These are phyloP conservation scores for Coemansia asiatica DNA, from an alignment of 192 early-diverging fungal genomes.

Conservation along the genomic window DNA sequence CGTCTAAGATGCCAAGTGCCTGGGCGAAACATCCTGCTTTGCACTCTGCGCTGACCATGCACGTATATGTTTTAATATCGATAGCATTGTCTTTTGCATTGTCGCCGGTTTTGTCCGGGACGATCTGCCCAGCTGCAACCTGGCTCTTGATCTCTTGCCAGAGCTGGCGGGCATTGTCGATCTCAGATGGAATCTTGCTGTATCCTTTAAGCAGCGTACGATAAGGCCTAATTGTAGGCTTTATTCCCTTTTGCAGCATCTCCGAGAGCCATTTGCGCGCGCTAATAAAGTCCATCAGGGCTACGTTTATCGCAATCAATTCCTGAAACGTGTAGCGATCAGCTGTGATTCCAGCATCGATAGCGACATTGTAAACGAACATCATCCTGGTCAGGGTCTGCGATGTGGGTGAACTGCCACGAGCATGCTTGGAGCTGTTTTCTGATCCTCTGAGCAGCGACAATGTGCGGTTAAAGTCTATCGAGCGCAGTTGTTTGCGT, in stretches of 20 bases:
- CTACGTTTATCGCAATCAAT: constrained; percentile 40
- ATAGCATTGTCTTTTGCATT: constrained; percentile 12
- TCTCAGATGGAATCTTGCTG: constrained; percentile 26
- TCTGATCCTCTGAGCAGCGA: constrained; percentile 20
- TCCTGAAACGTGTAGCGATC: constrained; percentile 49
- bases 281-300: constrained; percentile 29
- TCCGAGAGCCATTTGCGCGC: constrained; percentile 28
- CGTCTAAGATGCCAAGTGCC: constrained; percentile 26
- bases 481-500: constrained; percentile 18
- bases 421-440: not conserved
- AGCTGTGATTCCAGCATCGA: constrained; percentile 15
- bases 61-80: constrained; percentile 40
- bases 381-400: constrained; percentile 30
- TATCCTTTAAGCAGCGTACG: constrained; percentile 47
- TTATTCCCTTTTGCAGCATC: constrained; percentile 27
- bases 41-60: constrained; percentile 40
- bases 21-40: constrained; percentile 28
- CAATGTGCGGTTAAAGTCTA: constrained; percentile 44
- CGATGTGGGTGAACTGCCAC: constrained; percentile 11
- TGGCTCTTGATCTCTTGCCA: constrained; percentile 37
- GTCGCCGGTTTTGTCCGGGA: constrained; percentile 8
- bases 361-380: constrained; percentile 13
- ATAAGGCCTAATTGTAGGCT: constrained; percentile 40
- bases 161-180: constrained; percentile 33
- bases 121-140: constrained; percentile 16